Evolutionary conservation across 805 yeast species (phyloP).

Genomic region (Candida golubevii): DNA sequence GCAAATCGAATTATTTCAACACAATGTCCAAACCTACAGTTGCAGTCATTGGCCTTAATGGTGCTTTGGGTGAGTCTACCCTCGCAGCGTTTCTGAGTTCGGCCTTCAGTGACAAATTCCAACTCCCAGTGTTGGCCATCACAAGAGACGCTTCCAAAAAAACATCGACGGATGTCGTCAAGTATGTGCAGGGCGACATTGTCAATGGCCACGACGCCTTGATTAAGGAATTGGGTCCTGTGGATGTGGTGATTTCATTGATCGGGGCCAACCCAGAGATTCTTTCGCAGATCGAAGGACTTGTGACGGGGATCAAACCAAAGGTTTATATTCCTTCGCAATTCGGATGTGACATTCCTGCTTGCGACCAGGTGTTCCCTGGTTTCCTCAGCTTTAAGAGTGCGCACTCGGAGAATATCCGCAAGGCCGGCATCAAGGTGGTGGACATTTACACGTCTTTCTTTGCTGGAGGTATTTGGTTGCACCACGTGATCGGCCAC

Average conservation of each 20-base stretch:
- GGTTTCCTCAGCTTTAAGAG: conserved; percentile 32
- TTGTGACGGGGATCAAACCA: conserved; percentile 40
- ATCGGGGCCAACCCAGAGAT: conserved; percentile 27
- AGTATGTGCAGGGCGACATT: conserved; percentile 36
- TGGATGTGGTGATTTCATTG: conserved; percentile 50
- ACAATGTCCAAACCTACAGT: conserved; percentile 26
- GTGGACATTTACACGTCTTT: conserved; percentile 40
- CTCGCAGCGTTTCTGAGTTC: conserved; percentile 42
- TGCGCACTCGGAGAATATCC: conserved; percentile 34
- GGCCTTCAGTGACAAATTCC: conserved; percentile 37
- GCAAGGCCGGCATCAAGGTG: conserved; percentile 44
- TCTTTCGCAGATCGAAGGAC: conserved; percentile 33
- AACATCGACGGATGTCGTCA: conserved; percentile 30
- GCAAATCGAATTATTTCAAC: neutral
- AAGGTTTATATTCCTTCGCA: conserved; percentile 33
- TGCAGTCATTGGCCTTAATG: conserved; percentile 52
- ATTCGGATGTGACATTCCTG: conserved; percentile 41
- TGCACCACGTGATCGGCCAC: conserved; percentile 20
- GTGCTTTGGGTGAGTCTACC: conserved; percentile 47
- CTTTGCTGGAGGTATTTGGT: conserved; percentile 29
- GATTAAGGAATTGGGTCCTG: conserved; percentile 38
- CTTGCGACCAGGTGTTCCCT: conserved; percentile 26
- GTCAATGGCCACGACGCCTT: conserved; percentile 18
- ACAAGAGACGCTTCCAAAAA: conserved; percentile 41
- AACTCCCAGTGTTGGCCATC: conserved; percentile 48